Conservation (phyloP, 305 asterid genomes). For the Solanum hybrid region DNA sequence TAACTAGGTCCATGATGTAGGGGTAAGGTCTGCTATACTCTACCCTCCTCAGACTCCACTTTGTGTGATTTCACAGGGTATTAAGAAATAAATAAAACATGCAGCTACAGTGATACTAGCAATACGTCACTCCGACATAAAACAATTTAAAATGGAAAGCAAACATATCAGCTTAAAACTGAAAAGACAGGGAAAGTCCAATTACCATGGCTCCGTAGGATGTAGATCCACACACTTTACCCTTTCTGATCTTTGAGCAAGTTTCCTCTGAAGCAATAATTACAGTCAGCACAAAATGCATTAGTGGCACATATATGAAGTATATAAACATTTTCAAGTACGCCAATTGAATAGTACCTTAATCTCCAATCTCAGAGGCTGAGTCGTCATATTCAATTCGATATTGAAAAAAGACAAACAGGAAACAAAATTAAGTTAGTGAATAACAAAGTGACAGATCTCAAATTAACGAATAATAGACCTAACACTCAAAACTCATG, state of each 20-base stretch:
- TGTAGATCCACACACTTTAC: constrained; percentile 96
- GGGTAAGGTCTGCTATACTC: neutral
- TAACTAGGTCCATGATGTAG: neutral
- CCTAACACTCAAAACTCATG: neutral
- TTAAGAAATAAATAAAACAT: neutral
- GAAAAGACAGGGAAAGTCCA: neutral
- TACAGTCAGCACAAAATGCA: constrained; percentile 5
- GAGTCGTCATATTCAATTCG: constrained; percentile 23
- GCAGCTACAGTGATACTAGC: neutral
- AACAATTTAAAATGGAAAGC: neutral
- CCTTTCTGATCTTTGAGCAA: constrained; percentile 90
- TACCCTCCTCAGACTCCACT: neutral
- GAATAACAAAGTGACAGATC: constrained; percentile 36
- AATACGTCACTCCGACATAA: neutral
- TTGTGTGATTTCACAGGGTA: neutral
- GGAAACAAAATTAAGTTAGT: constrained; percentile 18
- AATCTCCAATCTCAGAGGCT: constrained; percentile 91
- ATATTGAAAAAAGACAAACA: constrained; percentile 7
- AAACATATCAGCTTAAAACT: neutral
- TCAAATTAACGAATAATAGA: constrained; percentile 12
- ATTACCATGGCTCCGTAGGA: constrained; percentile 96
- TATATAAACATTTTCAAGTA: neutral
- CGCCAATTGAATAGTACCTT: constrained; percentile 44
- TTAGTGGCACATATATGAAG: neutral
- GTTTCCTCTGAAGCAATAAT: constrained; percentile 64